phyloP scores from a whole-genome alignment of 139 green algal genomes.

The Chlamydomonas incerta region DNA sequence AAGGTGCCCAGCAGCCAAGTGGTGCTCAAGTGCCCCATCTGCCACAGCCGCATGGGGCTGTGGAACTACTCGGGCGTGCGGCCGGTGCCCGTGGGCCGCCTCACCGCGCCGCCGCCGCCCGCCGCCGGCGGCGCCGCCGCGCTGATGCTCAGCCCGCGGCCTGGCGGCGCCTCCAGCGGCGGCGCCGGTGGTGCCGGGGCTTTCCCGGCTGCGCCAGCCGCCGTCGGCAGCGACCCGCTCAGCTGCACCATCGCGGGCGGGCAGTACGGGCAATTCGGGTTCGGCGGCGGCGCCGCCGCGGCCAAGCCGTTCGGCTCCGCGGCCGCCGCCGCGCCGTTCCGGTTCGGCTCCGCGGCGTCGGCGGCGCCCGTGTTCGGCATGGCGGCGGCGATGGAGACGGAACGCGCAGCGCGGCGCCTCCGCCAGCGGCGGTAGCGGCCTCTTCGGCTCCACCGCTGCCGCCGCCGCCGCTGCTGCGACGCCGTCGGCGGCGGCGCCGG shows the following conservation, averaged over 20 bases:
- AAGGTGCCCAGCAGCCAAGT: conserved; percentile 22
- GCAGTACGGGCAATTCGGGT: conserved; percentile 20
- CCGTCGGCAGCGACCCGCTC: conserved; percentile 5
- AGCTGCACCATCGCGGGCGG: conserved; percentile 45
- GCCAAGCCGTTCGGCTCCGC: not conserved
- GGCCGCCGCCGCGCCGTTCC: conserved; percentile 10
- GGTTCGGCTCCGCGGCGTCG: conserved; percentile 5
- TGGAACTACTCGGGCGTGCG: conserved; percentile 43
- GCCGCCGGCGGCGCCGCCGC: not conserved
- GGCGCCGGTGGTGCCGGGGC: not conserved
- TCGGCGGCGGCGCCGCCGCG: not conserved
- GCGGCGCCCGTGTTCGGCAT: conserved; percentile 31
- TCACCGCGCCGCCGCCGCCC: not conserved
- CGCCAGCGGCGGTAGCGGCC: not conserved
- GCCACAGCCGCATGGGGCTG: conserved; percentile 37
- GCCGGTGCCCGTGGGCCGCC: conserved; percentile 7
- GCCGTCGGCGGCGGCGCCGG: not conserved
- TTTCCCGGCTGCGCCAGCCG: not conserved
- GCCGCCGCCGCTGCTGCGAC: not conserved
- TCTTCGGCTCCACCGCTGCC: not conserved
- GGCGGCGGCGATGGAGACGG: conserved; percentile 2
- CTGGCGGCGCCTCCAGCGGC: not conserved
- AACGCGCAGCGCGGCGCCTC: not conserved
- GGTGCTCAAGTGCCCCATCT: conserved; percentile 40
- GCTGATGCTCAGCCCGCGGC: not conserved